phyloP scores from a whole-genome alignment of 805 yeast genomes.

The Barnettozyma botsteinii region DNA sequence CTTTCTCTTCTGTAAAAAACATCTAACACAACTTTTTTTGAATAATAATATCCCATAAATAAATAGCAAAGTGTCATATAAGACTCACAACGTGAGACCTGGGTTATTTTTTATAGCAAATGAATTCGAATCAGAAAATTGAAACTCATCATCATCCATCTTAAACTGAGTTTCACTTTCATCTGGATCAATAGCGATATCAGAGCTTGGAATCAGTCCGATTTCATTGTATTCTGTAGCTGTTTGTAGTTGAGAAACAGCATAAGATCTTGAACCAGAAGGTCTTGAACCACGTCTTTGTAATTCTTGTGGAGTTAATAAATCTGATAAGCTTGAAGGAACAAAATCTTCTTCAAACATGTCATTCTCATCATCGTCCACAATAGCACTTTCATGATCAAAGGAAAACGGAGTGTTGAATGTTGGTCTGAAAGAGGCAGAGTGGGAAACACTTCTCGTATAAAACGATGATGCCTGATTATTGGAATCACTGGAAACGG shows the following conservation, averaged over 20 bases:
- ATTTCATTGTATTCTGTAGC: conserved; percentile 3
- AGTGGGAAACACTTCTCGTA: conserved; percentile 18
- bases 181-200: conserved; percentile 10
- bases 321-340: conserved; percentile 74
- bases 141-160: conserved; percentile 27
- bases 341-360: conserved; percentile 65
- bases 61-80: background rate
- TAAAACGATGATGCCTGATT: conserved; percentile 4
- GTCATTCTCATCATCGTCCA: conserved; percentile 32
- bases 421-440: conserved; percentile 13
- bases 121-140: background rate
- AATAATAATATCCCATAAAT: background rate
- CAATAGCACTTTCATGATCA: conserved; percentile 24
- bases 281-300: conserved; percentile 63
- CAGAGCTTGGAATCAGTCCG: background rate
- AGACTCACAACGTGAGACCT: background rate
- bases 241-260: background rate
- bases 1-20: no score
- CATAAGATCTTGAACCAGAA: conserved; percentile 15
- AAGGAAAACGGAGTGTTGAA: background rate
- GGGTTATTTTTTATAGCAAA: background rate
- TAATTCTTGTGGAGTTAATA: conserved; percentile 76
- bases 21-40: background rate
- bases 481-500: conserved; percentile 1
- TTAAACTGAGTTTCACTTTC: conserved; percentile 33